Conservation (phyloP, 441 rosid species). For the Populus trichocarpa region DNA sequence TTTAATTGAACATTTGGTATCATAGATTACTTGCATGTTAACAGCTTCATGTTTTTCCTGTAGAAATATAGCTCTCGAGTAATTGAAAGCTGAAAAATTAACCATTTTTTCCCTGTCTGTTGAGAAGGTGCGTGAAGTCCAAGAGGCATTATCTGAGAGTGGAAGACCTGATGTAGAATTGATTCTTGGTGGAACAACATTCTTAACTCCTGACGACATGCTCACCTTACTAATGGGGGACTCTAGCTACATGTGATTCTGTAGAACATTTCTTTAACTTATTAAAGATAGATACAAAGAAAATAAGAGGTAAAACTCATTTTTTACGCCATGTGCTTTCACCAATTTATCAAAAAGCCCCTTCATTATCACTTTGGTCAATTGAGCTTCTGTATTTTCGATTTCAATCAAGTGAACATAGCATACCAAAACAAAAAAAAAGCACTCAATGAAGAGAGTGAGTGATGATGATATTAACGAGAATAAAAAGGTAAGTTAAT, state of each 20-base stretch:
- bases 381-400: no score
- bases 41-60: neutral
- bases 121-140: conserved; percentile 64
- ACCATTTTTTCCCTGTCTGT: neutral
- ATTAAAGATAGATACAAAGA: neutral
- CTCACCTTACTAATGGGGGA: conserved; percentile 68
- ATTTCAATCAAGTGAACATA: no score
- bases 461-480: no score
- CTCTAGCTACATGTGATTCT: conserved; percentile 49
- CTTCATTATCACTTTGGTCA: no score
- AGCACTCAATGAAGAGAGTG: no score
- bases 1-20: neutral
- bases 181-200: conserved; percentile 84
- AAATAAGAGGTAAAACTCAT: no score
- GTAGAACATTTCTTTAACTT: neutral
- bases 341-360: no score
- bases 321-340: no score
- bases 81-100: neutral
- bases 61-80: neutral
- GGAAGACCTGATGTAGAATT: conserved; percentile 78
- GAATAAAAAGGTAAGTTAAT: no score
- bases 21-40: neutral
- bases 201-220: conserved; percentile 82
- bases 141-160: conserved; percentile 74
- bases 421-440: no score